A percentile compares a stretch with the other conserved stretches of the same genome.
phyloP scores from a whole-genome alignment of 2,329 filamentous ascomycete species.

The Alternaria infectoria region DNA sequence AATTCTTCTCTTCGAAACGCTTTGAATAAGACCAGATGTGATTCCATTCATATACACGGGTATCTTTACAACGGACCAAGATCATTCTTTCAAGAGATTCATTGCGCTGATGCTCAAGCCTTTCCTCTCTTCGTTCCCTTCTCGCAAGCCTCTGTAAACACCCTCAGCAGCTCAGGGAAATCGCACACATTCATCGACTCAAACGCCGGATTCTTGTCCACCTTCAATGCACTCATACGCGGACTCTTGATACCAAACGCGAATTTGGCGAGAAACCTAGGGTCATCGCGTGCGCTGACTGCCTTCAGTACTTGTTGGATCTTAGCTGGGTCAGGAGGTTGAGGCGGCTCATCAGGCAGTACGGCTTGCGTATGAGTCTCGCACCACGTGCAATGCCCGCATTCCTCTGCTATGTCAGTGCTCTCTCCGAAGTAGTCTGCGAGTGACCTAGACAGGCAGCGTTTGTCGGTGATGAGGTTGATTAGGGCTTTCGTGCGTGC shows the following conservation, averaged over 20 bases:
- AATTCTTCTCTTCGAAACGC: background rate
- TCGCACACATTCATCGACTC: slow-evolving; percentile 62
- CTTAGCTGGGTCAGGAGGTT: slow-evolving; percentile 47
- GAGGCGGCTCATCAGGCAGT: slow-evolving; percentile 50
- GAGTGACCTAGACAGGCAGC: slow-evolving; percentile 61
- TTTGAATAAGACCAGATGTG: fast-evolving
- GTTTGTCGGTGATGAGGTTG: slow-evolving; percentile 58
- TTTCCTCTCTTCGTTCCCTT: background rate
- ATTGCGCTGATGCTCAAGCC: background rate
- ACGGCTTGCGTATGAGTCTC: slow-evolving; percentile 41
- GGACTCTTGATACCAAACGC: slow-evolving; percentile 69
- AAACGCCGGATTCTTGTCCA: slow-evolving; percentile 54
- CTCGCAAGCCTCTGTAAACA: slow-evolving; percentile 21
- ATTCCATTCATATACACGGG: background rate
- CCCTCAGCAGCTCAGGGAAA: slow-evolving; percentile 50
- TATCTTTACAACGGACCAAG: background rate
- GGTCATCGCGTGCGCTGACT: slow-evolving; percentile 61
- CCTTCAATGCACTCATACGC: slow-evolving; percentile 56
- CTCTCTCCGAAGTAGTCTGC: slow-evolving; percentile 65
- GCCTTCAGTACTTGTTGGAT: slow-evolving; percentile 55
- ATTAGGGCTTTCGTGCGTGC: slow-evolving; percentile 58
- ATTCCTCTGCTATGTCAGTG: slow-evolving; percentile 52
- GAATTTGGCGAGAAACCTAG: slow-evolving; percentile 64
- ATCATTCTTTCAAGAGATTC: background rate
- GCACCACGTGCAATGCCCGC: slow-evolving; percentile 63